These are phyloP conservation scores for Aspergillus alliaceus DNA, from an alignment of 2,329 filamentous ascomycete genomes.

Conservation along the genomic window DNA sequence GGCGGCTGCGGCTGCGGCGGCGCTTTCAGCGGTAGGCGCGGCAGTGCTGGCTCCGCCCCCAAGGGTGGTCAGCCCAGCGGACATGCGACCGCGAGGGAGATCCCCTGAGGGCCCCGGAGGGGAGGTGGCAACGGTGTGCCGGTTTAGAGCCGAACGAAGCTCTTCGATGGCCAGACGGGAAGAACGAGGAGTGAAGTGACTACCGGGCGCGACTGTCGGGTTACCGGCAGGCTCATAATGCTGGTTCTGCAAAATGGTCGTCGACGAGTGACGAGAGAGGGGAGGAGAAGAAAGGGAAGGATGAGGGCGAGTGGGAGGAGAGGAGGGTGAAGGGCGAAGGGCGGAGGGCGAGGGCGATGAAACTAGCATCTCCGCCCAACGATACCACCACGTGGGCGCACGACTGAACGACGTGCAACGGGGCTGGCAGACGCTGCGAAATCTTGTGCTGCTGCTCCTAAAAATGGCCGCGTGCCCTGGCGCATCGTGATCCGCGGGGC, in stretches of 20 bases:
- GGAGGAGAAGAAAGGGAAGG: conserved; percentile 20
- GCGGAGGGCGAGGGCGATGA: conserved; percentile 44
- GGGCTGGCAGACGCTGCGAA: conserved; percentile 29
- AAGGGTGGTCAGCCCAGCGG: conserved; percentile 35
- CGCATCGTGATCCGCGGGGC: conserved; percentile 24
- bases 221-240: conserved; percentile 33
- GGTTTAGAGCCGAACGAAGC: conserved; percentile 39
- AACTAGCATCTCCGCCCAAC: conserved; percentile 39
- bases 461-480: conserved; percentile 27
- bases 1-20: conserved; percentile 15
- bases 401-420: conserved; percentile 33
- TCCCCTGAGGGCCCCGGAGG: conserved; percentile 35
- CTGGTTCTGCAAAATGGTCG: conserved; percentile 15
- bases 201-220: conserved; percentile 19
- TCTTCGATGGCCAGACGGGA: conserved; percentile 42
- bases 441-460: conserved; percentile 23
- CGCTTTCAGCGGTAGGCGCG: conserved; percentile 18
- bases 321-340: conserved; percentile 33
- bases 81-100: conserved; percentile 34
- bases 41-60: conserved; percentile 29
- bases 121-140: conserved; percentile 38
- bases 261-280: conserved; percentile 8
- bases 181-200: conserved; percentile 34
- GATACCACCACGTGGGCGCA: conserved; percentile 39
- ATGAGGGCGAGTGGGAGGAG: conserved; percentile 21